A percentile compares a stretch with the other conserved stretches of the same genome.
phyloP scores from a whole-genome alignment of 2,329 filamentous ascomycete genomes.

The Chaetomium olivaceum region DNA sequence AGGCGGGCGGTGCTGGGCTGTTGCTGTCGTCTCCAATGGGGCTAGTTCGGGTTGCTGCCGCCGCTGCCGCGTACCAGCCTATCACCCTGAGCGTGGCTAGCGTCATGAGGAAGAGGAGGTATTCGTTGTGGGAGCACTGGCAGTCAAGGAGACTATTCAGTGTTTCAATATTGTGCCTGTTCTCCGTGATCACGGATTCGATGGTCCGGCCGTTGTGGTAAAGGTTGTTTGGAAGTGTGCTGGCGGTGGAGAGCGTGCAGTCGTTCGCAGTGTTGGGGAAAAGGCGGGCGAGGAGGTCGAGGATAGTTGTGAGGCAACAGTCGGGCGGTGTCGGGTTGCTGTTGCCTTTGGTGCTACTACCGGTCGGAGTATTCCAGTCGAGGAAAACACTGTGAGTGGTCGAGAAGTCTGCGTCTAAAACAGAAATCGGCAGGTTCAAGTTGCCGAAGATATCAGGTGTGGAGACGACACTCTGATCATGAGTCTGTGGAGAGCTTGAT shows the following conservation, averaged over 20 bases:
- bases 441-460: background rate
- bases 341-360: no score
- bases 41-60: conserved; percentile 1
- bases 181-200: conserved; percentile 35
- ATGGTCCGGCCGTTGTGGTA: background rate
- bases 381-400: background rate
- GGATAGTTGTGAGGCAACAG: conserved; percentile 7
- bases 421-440: background rate
- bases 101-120: conserved; percentile 38
- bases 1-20: background rate
- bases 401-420: background rate
- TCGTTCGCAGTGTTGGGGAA: conserved; percentile 22
- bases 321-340: background rate
- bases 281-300: conserved; percentile 25
- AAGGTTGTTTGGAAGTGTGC: background rate
- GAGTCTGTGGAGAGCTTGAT: background rate
- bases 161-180: conserved; percentile 37
- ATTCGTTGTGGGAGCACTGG: conserved; percentile 38
- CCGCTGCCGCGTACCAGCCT: conserved; percentile 37
- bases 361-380: background rate
- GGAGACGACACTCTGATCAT: background rate
- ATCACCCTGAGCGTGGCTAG: conserved; percentile 41
- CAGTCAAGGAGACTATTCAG: conserved; percentile 39
- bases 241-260: background rate
- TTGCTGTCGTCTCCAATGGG: background rate